These are phyloP conservation scores for Trebouxia sp. DNA, from an alignment of 139 green algal genomes.

Conservation along the genomic window DNA sequence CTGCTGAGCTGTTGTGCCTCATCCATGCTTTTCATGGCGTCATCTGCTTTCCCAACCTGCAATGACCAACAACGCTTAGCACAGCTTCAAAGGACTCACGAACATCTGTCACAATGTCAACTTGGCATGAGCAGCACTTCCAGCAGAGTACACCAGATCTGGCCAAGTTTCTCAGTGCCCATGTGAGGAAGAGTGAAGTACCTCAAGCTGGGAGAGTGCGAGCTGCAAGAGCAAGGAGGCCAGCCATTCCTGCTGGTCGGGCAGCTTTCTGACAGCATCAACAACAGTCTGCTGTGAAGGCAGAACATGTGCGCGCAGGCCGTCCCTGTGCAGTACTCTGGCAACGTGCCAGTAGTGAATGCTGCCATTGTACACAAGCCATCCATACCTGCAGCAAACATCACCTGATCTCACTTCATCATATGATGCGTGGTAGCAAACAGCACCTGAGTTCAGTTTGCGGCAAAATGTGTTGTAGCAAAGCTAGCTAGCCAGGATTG, in stretches of 20 bases:
- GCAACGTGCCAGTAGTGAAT: slow-evolving; percentile 66
- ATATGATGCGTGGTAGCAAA: neutral
- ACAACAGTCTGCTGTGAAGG: slow-evolving; percentile 49
- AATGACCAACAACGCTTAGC: neutral
- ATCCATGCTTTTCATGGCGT: slow-evolving; percentile 30
- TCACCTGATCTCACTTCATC: neutral
- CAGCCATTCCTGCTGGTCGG: slow-evolving; percentile 13
- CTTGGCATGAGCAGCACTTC: neutral
- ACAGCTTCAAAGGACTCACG: neutral
- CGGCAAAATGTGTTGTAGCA: neutral
- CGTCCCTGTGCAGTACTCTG: slow-evolving; percentile 52
- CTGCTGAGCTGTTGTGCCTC: slow-evolving; percentile 25
- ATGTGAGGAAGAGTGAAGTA: neutral
- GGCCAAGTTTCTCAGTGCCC: neutral
- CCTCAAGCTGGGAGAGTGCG: neutral
- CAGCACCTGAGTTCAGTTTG: neutral
- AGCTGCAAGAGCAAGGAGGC: neutral
- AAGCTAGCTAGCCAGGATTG: neutral
- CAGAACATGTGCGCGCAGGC: slow-evolving; percentile 51
- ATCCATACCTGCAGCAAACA: slow-evolving; percentile 44
- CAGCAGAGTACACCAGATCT: neutral
- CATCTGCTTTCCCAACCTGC: slow-evolving; percentile 23
- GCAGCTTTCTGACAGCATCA: slow-evolving; percentile 32
- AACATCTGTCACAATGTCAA: neutral
- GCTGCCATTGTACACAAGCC: slow-evolving; percentile 68